These are phyloP conservation scores for Clohesyomyces aquaticus DNA, from an alignment of 495 filamentous ascomycete species.

Conservation along the genomic window DNA sequence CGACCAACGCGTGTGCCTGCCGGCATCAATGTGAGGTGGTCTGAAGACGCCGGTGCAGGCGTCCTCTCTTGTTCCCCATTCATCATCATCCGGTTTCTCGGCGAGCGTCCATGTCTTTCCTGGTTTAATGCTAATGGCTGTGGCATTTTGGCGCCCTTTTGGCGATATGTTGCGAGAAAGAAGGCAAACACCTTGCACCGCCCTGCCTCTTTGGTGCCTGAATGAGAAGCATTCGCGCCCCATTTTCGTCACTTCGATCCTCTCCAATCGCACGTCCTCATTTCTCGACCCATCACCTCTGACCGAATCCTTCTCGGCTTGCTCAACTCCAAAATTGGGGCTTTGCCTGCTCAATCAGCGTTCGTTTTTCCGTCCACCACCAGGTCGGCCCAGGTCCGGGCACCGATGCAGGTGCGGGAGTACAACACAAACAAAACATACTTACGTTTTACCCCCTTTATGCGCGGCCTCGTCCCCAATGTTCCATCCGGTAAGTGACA, in stretches of 20 bases:
- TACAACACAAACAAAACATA: constrained; percentile 16
- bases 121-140: background rate
- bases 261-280: constrained; percentile 14
- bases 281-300: constrained; percentile 14
- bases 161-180: background rate
- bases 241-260: constrained; percentile 1
- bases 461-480: constrained; percentile 15
- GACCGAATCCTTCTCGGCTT: constrained; percentile 1
- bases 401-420: constrained; percentile 26
- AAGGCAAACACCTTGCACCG: constrained; percentile 29
- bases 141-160: constrained; percentile 23
- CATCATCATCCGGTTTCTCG: background rate
- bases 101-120: background rate
- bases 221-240: constrained; percentile 9
- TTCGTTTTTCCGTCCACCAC: constrained; percentile 28
- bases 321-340: constrained; percentile 1
- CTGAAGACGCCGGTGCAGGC: constrained; percentile 11
- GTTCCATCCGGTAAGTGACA: background rate
- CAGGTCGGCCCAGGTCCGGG: constrained; percentile 9
- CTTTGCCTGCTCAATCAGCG: constrained; percentile 10
- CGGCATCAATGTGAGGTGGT: background rate
- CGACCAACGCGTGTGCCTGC: background rate
- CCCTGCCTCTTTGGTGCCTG: constrained; percentile 30
- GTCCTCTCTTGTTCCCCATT: background rate
- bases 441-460: constrained; percentile 10